A percentile compares a stretch with the other conserved stretches of the same genome.
phyloP scores from a whole-genome alignment of 2,329 filamentous ascomycete species.

The Hortaea sp. region DNA sequence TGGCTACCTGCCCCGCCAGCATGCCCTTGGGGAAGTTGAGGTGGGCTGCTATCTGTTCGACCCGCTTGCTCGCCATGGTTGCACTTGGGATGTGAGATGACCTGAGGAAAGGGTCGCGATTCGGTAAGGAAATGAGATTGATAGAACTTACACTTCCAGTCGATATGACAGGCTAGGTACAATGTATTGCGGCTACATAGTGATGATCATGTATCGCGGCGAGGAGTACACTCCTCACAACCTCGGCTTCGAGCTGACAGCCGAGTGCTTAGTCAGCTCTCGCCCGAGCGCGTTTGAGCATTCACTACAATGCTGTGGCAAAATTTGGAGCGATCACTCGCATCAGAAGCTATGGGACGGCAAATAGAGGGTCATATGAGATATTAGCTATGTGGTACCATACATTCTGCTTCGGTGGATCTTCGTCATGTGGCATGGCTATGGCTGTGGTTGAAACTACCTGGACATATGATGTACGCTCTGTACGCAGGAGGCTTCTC shows the following conservation, averaged over 20 bases:
- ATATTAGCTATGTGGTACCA: too few species aligned
- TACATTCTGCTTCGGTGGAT: too few species aligned
- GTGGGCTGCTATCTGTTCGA: constrained; percentile 64
- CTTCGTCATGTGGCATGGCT: too few species aligned
- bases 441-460: too few species aligned
- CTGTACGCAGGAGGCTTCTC: too few species aligned
- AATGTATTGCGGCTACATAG: background rate
- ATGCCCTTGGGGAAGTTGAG: constrained; percentile 75
- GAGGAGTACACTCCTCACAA: background rate
- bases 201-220: background rate
- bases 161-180: background rate
- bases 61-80: constrained; percentile 24
- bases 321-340: too few species aligned
- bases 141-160: background rate
- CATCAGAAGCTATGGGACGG: too few species aligned
- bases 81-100: background rate
- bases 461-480: too few species aligned
- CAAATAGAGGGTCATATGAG: too few species aligned
- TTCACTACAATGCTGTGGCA: too few species aligned
- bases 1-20: constrained; percentile 69
- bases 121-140: background rate
- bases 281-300: too few species aligned
- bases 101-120: background rate
- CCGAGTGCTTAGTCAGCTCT: too few species aligned
- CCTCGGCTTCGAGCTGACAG: background rate